Evolutionary conservation across 2,329 filamentous ascomycete species (phyloP).

Genomic region (Trichoderma hamatum): DNA sequence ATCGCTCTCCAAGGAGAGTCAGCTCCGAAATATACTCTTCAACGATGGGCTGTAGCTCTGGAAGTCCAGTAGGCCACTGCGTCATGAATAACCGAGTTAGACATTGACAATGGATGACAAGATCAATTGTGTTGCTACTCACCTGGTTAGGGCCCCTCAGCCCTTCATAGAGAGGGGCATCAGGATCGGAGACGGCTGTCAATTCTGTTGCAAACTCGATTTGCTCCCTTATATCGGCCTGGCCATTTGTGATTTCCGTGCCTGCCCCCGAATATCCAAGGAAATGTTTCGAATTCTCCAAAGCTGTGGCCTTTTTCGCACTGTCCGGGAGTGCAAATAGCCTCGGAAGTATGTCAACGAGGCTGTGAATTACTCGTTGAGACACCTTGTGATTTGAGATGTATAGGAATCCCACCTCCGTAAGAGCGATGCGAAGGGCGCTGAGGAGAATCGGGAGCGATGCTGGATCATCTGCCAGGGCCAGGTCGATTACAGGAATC

Average conservation of each 20-base stretch:
- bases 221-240: slow-evolving; percentile 58
- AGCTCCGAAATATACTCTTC: slow-evolving; percentile 56
- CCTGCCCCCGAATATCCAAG: slow-evolving; percentile 61
- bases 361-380: slow-evolving; percentile 37
- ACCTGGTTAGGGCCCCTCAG: slow-evolving; percentile 55
- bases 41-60: slow-evolving; percentile 43
- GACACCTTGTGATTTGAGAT: slow-evolving; percentile 54
- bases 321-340: slow-evolving; percentile 47
- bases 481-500: slow-evolving; percentile 56
- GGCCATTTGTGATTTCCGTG: slow-evolving; percentile 54
- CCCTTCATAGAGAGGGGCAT: slow-evolving; percentile 45
- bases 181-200: slow-evolving; percentile 38
- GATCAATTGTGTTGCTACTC: neutral
- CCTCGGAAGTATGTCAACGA: slow-evolving; percentile 46
- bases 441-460: slow-evolving; percentile 44
- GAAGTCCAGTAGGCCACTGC: slow-evolving; percentile 48
- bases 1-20: slow-evolving; percentile 53
- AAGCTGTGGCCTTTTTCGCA: slow-evolving; percentile 46
- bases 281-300: slow-evolving; percentile 61
- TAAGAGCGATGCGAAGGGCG: slow-evolving; percentile 51
- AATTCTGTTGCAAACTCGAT: slow-evolving; percentile 64
- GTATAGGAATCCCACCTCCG: slow-evolving; percentile 58
- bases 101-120: neutral
- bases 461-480: slow-evolving; percentile 42
- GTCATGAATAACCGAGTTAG: neutral